Evolutionary conservation across 75 land plant species (phyloP), one percentile per base, ranked within the genome.

Genomic region (Pinus albicaulis): DNA sequence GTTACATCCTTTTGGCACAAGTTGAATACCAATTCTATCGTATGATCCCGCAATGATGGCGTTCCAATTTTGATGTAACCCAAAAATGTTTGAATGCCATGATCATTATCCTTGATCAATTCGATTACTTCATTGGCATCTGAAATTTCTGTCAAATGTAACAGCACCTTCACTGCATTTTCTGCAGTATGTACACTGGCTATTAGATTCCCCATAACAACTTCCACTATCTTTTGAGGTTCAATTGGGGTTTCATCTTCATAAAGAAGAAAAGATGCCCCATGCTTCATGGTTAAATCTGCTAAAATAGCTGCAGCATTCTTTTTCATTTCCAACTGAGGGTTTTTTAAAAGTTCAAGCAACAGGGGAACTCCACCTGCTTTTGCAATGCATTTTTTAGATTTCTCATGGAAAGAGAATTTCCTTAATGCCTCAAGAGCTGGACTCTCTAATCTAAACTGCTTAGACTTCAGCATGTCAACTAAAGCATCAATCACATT

Each of bases 311-410:
- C 63, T 38, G 82, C 80, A 14, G 82, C 81, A 15, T 28, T 34
- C 44, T 31, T 71, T 77, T 34, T 61, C 36, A 76, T 48, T 52
- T 57, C 55, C 25, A 59, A 19, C 7, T 38, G 72, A 25, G 60
- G 17, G 19, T 23, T 41, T 19, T 20, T 44, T 60, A 66, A 48
- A 25, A 76, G 25, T 14, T 66, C 19, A 74, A 80, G 75, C 19
- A 80, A 44, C 48, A 56, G 10, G 53, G 82, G 80, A 55, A 76
- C 57, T 34, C 66, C 81, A 31, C 82, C 82, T 26, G 80, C 70
- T 20, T 63, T 59, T 56, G 63, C 78, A 73, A 79, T 26, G 41
- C 57, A 38, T 25, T 36, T 57, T 56, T 80, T 76, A 34, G 48
- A 78, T 44, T 80, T 70, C n/a, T 70, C 26, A 38, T 61, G 52